These are phyloP conservation scores for Echinochloa phyllopogon DNA, from an alignment of 176 grass and related monocot species.

Conservation along the genomic window DNA sequence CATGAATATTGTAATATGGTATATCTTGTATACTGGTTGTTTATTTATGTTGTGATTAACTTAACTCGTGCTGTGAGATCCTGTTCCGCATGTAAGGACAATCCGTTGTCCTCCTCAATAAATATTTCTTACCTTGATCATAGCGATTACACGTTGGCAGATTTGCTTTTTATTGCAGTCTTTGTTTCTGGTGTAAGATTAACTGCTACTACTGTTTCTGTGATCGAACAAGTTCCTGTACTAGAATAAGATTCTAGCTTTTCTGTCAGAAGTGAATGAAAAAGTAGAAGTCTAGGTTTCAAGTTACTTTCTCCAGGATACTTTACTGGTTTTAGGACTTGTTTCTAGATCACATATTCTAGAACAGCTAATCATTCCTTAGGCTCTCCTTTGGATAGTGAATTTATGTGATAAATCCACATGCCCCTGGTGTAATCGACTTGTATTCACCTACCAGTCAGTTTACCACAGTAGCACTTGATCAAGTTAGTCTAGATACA, in stretches of 20 bases:
- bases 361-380: slow-evolving; percentile 9
- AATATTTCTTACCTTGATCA: slow-evolving; percentile 7
- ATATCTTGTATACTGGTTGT: slow-evolving; percentile 18
- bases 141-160: not conserved
- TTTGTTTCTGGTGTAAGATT: slow-evolving; percentile 8
- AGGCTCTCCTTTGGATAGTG: not conserved
- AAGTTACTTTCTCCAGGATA: slow-evolving; percentile 1
- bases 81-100: not conserved
- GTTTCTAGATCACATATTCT: slow-evolving; percentile 8
- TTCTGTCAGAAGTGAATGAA: not conserved
- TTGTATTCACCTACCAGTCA: not conserved
- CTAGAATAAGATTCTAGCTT: slow-evolving; percentile 9
- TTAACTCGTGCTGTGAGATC: slow-evolving; percentile 36
- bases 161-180: slow-evolving; percentile 5
- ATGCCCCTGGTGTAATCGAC: not conserved
- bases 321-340: not conserved
- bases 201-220: slow-evolving; percentile 5
- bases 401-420: slow-evolving; percentile 6
- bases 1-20: slow-evolving; percentile 40
- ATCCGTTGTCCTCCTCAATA: not conserved
- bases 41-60: slow-evolving; percentile 25
- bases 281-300: not conserved
- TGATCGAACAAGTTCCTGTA: slow-evolving; percentile 23
- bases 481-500: not conserved
- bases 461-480: not conserved